Evolutionary conservation across 352 stramenopile species (phyloP), one percentile per base, ranked within the genome.

Genomic region (Phytophthora multivora): DNA sequence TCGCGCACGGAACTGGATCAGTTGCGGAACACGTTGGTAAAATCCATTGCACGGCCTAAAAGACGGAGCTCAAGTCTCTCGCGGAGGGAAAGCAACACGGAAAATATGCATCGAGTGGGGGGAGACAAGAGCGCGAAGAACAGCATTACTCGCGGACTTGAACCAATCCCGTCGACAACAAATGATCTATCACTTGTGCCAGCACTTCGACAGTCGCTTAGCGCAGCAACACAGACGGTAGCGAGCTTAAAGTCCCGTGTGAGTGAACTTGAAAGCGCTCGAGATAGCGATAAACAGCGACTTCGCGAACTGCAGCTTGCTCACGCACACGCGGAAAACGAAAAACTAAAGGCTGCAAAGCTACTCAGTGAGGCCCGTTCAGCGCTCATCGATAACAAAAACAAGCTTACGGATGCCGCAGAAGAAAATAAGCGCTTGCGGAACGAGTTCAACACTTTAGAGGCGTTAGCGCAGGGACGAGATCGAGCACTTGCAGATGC

Each of bases 1-100:
- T 71, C 59, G 10, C 75, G 68, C 6, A 55, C 52, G 2, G 82
- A 91, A 15, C 67, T 75, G 3, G 79, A 82, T 18, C 77, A 79
- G 7, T 36, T 89, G 28, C 82, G 83, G 35, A 86, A 83, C 52
- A 76, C 83, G 16, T 55, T 91, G 16, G 40, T 75, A 9, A 75
- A 69, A 18, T 63, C 63, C 10, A 67, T 50, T 26, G 54, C 53
- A 11, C 59, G 51, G 23, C 18, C 57, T 16, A 66, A 57, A 53
- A 42, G 38, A 39, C 57, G 15, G 38, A 68, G 11, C 40, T 67
- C 52, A 40, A 71, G 30, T 15, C 16, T 26, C n/a, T 19, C 26
- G 15, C 51, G 46, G 38, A 42, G 9, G 43, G 58, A 63, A 12
- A 35, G 8, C 35, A 68, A 41, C 21, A 57, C 23, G 19, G 54